A percentile compares a stretch with the other conserved stretches of the same genome.
Evolutionary conservation across 2,329 filamentous ascomycete genomes (phyloP).

Genomic region (Amylocarpus encephaloides): DNA sequence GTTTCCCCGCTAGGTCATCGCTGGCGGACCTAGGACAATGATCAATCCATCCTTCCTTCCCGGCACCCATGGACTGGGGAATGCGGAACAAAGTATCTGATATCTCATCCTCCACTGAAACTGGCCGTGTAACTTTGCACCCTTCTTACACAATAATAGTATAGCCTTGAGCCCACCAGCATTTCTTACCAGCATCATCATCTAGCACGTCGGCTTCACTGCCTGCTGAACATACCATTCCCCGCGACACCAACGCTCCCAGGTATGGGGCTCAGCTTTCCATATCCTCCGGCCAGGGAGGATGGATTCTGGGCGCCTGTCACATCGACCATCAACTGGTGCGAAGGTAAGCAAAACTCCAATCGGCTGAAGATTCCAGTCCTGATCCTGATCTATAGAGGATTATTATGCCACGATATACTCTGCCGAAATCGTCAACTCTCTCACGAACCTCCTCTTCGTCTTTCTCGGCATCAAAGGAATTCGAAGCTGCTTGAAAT

Average conservation of each 20-base stretch:
- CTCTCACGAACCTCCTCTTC: slow-evolving; percentile 77
- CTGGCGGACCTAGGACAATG: neutral
- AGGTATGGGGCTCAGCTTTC: slow-evolving; percentile 23
- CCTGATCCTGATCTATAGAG: slow-evolving; percentile 36
- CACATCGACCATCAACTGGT: slow-evolving; percentile 54
- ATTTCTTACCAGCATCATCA: neutral
- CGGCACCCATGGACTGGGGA: neutral
- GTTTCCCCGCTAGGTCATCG: neutral
- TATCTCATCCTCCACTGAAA: neutral
- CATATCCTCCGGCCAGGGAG: slow-evolving; percentile 30
- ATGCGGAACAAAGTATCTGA: neutral
- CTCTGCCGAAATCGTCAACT: slow-evolving; percentile 71
- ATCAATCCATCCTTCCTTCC: neutral
- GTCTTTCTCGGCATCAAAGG: slow-evolving; percentile 72
- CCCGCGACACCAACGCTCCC: slow-evolving; percentile 1
- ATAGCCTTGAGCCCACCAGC: neutral
- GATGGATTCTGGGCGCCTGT: slow-evolving; percentile 32
- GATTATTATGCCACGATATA: slow-evolving; percentile 72
- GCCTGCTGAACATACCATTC: neutral
- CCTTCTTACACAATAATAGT: neutral
- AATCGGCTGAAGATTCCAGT: too few relatives aligned
- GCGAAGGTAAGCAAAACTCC: slow-evolving; percentile 59
- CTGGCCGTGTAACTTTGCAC: neutral
- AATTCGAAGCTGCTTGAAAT: slow-evolving; percentile 62
- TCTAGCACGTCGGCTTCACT: neutral